Evolutionary conservation across 1,284 basidiomycete species (phyloP).

Genomic region (Kwoniella shivajii): DNA sequence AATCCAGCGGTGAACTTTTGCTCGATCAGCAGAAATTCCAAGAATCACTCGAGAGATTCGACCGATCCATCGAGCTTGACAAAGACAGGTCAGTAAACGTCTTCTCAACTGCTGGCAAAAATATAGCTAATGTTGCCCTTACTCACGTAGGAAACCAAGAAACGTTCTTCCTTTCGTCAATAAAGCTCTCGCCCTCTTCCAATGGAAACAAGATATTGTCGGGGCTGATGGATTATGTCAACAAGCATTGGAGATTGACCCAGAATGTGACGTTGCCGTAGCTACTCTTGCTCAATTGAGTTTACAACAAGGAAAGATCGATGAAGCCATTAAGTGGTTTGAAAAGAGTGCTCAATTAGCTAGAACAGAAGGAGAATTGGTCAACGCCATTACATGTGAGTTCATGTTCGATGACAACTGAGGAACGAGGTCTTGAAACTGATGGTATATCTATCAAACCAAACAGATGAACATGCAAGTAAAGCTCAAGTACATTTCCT

Average conservation of each 20-base stretch:
- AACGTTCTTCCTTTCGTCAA: conserved; percentile 96
- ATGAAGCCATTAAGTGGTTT: conserved; percentile 85
- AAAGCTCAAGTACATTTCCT: conserved; percentile 78
- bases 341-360: conserved; percentile 81
- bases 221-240: conserved; percentile 83
- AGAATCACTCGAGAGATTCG: conserved; percentile 94
- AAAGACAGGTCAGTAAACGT: conserved; percentile 66
- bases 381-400: conserved; percentile 85
- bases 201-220: conserved; percentile 88
- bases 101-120: too few species aligned
- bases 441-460: background rate
- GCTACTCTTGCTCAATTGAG: conserved; percentile 93
- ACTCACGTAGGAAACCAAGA: conserved; percentile 60
- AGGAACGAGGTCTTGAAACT: background rate
- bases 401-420: conserved; percentile 37
- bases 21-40: conserved; percentile 88
- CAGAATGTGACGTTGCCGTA: conserved; percentile 94
- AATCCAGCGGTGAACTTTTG: conserved; percentile 82
- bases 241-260: conserved; percentile 83
- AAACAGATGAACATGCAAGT: conserved; percentile 64
- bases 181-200: conserved; percentile 93
- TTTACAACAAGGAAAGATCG: conserved; percentile 88
- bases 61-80: conserved; percentile 88
- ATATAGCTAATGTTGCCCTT: too few species aligned
- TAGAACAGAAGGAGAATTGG: conserved; percentile 85